phyloP scores from a whole-genome alignment of 352 stramenopile genomes.

The Globisporangium nagaii region DNA sequence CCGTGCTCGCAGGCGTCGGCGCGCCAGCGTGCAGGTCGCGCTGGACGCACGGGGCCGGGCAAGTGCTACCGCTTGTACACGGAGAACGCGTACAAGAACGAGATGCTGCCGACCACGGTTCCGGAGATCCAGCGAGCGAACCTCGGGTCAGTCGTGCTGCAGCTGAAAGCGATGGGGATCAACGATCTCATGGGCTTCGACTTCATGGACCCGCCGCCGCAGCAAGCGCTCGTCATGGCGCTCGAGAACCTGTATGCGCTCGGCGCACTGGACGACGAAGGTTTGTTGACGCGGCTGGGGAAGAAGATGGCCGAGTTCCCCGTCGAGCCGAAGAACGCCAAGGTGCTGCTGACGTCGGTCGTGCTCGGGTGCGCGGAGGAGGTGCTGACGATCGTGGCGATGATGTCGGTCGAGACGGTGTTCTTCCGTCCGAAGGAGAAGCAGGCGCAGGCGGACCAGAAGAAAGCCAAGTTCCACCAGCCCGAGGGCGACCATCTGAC shows the following conservation, averaged over 20 bases:
- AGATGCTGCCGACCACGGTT: constrained; percentile 97
- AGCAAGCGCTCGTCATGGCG: constrained; percentile 95
- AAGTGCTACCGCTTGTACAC: constrained; percentile 99
- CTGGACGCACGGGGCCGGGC: constrained; percentile 96
- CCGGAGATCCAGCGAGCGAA: constrained; percentile 99
- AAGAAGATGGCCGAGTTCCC: constrained; percentile 99
- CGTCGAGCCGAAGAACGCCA: constrained; percentile 98
- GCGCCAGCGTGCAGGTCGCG: constrained; percentile 95
- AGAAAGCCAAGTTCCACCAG: constrained; percentile 99
- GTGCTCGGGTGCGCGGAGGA: constrained; percentile 98
- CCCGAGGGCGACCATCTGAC: constrained; percentile 99
- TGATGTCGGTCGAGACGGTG: constrained; percentile 98
- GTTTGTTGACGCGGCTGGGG: constrained; percentile 87
- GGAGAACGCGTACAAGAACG: constrained; percentile 96
- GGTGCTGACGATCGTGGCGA: constrained; percentile 98
- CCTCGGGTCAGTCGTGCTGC: constrained; percentile 96
- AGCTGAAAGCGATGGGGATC: constrained; percentile 99
- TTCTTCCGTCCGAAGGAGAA: constrained; percentile 99
- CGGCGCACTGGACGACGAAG: constrained; percentile 97
- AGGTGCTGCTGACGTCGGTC: constrained; percentile 97
- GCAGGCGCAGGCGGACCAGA: constrained; percentile 98
- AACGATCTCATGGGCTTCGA: constrained; percentile 99
- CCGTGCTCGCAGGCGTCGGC: constrained; percentile 98
- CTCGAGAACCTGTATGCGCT: constrained; percentile 98
- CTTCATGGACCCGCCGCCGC: constrained; percentile 98